A percentile compares a stretch with the other conserved stretches of the same genome.
Evolutionary conservation across 2,329 filamentous ascomycete genomes (phyloP).

Genomic region (Ilyonectria mors-panacis): DNA sequence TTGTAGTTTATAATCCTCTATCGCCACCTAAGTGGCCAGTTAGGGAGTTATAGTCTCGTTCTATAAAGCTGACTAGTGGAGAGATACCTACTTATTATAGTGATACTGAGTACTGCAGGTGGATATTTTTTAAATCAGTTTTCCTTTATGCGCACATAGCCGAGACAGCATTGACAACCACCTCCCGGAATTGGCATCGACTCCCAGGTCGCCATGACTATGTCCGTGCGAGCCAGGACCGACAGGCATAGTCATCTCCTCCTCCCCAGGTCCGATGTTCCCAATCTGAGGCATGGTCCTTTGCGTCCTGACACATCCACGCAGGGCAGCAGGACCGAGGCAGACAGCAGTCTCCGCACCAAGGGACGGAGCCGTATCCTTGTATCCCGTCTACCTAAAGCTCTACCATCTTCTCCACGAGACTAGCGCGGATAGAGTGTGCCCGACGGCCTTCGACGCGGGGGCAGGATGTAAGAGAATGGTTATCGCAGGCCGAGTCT

Average conservation of each 20-base stretch:
- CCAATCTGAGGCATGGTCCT: background rate
- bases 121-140: too few relatives aligned
- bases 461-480: too few relatives aligned
- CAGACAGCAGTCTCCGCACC: background rate
- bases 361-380: background rate
- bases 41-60: too few relatives aligned
- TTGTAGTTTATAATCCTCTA: too few relatives aligned
- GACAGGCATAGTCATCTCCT: constrained; percentile 4
- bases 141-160: constrained; percentile 1
- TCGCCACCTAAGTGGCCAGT: too few relatives aligned
- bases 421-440: background rate
- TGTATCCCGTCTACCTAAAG: constrained; percentile 1
- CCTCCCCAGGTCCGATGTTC: background rate
- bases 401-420: background rate
- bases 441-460: background rate
- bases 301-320: background rate
- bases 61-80: too few relatives aligned
- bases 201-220: background rate
- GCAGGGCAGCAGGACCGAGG: constrained; percentile 1
- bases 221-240: background rate
- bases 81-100: too few relatives aligned
- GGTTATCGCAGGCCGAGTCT: too few relatives aligned
- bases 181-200: background rate
- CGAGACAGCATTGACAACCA: background rate
- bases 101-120: too few relatives aligned